Base-by-base conservation (phyloP, 306 rosid genomes). In the Rosa multiflora region DNA sequence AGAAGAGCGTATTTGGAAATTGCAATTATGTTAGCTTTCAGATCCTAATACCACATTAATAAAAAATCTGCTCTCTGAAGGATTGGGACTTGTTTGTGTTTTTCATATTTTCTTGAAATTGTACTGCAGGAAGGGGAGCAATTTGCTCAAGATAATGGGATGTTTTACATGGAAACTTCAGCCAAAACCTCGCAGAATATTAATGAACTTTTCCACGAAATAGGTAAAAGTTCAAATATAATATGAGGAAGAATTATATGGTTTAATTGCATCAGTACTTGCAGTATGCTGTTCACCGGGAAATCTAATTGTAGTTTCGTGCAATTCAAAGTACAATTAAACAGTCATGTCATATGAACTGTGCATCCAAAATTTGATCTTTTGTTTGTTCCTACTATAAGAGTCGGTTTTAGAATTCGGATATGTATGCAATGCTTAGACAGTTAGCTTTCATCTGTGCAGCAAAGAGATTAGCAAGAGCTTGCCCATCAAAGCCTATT, bases 81-180 rank as follows among this genome's bases (percentile, higher is more conserved):
- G 15, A 48, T 42, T 58, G 47, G 4, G 17, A 12, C 64, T 77
- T n/a, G 13, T 35, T 7, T 35, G 18, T 52, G 32, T 35, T 14
- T 76, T 11, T 74, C 29, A 40, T 70, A 5, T 63, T 58, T 76
- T 20, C 15, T 58, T 37, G 4, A 26, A 17, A 59, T 48, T 23
- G 63, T 42, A 47, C 51, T 70, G 74, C 87, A 93, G 98, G 98
- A 84, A 70, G 98, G 90, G 72, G 90, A 91, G 64, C 86, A 87
- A 83, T 90, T 77, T 87, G 88, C 97, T 23, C 91, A 87, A 72
- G 97, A 91, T 73, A 88, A 91, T 76, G 98, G 93, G 69, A 90
- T 91, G 94, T 88, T 93, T 79, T 91, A 80, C 88, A 85, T 87
- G 77, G 97, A 91, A 87, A 87, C 98, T n/a, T 93, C 97, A 52